These are phyloP conservation scores for Marchantia paleacea DNA, from an alignment of 225 moss, liverwort and hornwort genomes.

Conservation along the genomic window DNA sequence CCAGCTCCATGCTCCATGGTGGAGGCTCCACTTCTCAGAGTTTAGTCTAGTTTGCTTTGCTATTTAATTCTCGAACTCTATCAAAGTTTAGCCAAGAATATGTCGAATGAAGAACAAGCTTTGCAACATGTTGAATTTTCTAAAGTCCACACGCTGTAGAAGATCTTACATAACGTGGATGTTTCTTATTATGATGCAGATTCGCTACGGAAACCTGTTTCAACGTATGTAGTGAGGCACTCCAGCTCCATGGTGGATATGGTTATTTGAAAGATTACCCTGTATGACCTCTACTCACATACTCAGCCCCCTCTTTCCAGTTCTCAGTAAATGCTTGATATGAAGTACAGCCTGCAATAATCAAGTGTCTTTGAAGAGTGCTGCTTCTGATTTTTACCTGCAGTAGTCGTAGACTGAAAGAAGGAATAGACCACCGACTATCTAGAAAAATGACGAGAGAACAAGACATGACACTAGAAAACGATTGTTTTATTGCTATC, in stretches of 20 bases:
- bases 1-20: too few relatives aligned
- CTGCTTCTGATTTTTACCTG: neutral
- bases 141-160: too few relatives aligned
- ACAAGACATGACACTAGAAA: neutral
- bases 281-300: constrained; percentile 45
- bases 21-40: too few relatives aligned
- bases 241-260: constrained; percentile 98
- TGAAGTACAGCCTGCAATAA: neutral
- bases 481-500: neutral
- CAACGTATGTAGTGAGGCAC: constrained; percentile 75
- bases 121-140: too few relatives aligned
- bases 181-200: constrained; percentile 26
- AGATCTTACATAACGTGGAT: neutral
- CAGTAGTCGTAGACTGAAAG: neutral
- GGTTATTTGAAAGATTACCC: constrained; percentile 96
- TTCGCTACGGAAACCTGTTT: constrained; percentile 96
- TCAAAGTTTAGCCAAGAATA: too few relatives aligned
- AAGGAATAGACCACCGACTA: neutral
- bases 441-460: neutral
- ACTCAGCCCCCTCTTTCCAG: neutral
- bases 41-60: too few relatives aligned
- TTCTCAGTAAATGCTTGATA: neutral
- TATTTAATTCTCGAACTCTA: too few relatives aligned
- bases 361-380: neutral
- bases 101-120: too few relatives aligned